These are phyloP conservation scores for Tulasnella calospora DNA, from an alignment of 768 basidiomycete species.

Conservation along the genomic window DNA sequence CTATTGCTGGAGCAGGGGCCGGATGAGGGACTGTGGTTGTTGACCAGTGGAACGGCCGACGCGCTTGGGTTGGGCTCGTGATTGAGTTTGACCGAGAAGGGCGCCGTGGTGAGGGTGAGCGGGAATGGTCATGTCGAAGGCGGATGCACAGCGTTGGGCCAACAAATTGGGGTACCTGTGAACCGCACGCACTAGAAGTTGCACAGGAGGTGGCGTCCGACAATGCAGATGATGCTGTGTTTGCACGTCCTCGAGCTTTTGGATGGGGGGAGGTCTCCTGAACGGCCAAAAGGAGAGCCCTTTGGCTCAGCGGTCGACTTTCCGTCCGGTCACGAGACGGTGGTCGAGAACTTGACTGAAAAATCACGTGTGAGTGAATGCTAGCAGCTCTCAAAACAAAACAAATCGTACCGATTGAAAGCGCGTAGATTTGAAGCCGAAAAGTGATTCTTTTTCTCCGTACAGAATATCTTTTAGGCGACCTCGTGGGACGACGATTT, in stretches of 20 bases:
- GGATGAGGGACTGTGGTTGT: too few species aligned
- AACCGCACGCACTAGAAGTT: neutral
- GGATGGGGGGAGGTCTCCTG: neutral
- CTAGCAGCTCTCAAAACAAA: neutral
- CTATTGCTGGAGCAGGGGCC: too few species aligned
- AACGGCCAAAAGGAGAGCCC: neutral
- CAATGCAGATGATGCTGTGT: neutral
- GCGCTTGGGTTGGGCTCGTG: too few species aligned
- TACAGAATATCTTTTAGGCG: neutral
- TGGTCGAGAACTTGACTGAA: neutral
- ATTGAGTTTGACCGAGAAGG: neutral
- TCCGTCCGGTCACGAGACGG: neutral
- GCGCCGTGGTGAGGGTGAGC: neutral
- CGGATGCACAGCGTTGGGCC: neutral
- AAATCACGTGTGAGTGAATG: neutral
- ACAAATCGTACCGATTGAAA: neutral
- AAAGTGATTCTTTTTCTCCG: neutral
- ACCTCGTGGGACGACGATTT: neutral
- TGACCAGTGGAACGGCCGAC: too few species aligned
- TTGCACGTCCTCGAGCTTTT: neutral
- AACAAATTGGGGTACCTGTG: neutral
- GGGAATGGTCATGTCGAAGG: neutral
- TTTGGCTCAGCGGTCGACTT: neutral
- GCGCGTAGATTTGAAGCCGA: neutral
- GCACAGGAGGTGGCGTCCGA: neutral